Conservation (phyloP, 768 basidiomycete genomes). For the Macrolepiota fuliginosa region DNA sequence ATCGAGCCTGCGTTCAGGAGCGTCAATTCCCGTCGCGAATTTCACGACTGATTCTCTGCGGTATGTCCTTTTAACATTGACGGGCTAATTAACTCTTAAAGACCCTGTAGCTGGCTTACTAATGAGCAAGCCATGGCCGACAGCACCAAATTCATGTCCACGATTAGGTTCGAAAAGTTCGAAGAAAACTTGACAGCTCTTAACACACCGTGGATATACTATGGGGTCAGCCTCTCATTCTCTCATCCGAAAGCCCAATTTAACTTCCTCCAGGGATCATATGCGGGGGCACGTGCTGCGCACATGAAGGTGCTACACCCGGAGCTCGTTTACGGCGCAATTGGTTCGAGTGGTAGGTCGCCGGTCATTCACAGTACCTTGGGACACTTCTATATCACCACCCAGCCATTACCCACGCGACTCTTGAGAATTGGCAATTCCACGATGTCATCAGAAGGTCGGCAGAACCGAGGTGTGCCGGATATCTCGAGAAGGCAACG, state of each 20-base stretch:
- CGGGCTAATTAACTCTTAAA: not conserved
- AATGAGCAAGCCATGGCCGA: not conserved
- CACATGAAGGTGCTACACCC: constrained; percentile 88
- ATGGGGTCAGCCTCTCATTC: not conserved
- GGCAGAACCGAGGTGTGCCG: constrained; percentile 60
- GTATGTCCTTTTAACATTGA: not conserved
- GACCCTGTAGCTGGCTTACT: not conserved
- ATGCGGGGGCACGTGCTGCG: constrained; percentile 90
- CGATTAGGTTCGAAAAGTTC: not conserved
- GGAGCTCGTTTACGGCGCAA: constrained; percentile 59
- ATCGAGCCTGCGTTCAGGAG: not conserved
- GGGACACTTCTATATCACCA: constrained; percentile 36
- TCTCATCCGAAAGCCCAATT: not conserved
- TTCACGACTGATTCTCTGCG: not conserved
- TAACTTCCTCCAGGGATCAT: constrained; percentile 57
- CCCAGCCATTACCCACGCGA: constrained; percentile 84
- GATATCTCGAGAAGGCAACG: constrained; percentile 55
- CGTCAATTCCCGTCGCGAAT: not conserved
- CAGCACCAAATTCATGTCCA: not conserved
- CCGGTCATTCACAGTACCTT: not conserved
- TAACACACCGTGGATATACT: not conserved
- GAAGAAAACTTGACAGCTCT: not conserved
- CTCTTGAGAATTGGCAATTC: constrained; percentile 82
- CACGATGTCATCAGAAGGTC: constrained; percentile 74
- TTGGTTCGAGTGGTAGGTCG: not conserved